Percentiles rank a stretch among this genome's conserved stretches.
phyloP scores from a whole-genome alignment of 805 yeast genomes.

The Kuraishia borneana region DNA sequence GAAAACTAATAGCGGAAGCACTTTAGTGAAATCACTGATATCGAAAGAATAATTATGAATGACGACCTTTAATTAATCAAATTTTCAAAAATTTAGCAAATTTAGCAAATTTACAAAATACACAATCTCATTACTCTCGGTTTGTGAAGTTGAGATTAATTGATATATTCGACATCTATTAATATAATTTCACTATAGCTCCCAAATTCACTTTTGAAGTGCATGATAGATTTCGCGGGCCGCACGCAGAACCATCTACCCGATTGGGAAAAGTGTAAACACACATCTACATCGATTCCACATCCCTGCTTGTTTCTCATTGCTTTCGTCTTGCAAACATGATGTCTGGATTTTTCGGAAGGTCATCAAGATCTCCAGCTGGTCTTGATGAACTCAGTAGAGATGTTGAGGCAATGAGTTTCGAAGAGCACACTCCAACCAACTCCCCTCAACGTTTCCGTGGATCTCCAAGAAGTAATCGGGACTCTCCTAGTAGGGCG shows the following conservation, averaged over 20 bases:
- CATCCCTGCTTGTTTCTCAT: not conserved
- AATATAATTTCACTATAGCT: not conserved
- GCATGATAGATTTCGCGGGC: not conserved
- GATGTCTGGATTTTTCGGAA: slow-evolving; percentile 1
- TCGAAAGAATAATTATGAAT: not conserved
- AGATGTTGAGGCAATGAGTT: slow-evolving; percentile 21
- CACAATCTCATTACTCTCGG: too few species aligned
- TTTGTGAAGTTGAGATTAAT: too few species aligned
- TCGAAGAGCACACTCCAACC: slow-evolving; percentile 6
- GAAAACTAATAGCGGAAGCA: not conserved
- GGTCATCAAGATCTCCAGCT: slow-evolving; percentile 1
- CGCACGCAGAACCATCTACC: not conserved
- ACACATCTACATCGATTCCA: not conserved
- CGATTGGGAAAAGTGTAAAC: slow-evolving; percentile 1
- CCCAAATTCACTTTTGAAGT: not conserved
- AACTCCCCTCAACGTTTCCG: not conserved
- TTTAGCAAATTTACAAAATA: not conserved
- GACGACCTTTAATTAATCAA: not conserved
- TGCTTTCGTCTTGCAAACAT: not conserved
- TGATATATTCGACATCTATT: not conserved
- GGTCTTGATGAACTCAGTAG: slow-evolving; percentile 19
- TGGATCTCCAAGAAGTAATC: slow-evolving; percentile 1
- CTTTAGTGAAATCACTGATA: not conserved
- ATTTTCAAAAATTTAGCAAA: not conserved
- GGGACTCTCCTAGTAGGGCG: not conserved